Base-by-base conservation (phyloP, 228 moss, liverwort and hornwort genomes). In the Sphagnum fallax region DNA sequence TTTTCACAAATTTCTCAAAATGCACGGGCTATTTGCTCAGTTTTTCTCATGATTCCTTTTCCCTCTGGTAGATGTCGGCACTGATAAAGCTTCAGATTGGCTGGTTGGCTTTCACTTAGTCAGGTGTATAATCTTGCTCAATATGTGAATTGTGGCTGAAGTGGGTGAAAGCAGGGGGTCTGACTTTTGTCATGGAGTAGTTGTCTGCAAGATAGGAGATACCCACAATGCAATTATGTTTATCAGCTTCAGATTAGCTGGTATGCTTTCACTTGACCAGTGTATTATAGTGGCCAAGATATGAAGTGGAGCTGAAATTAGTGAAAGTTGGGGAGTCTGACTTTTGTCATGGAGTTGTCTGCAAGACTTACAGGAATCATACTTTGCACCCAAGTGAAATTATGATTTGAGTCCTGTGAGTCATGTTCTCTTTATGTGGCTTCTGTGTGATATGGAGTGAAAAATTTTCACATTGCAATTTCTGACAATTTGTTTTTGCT, bases 111-210 rank as follows among this genome's bases (percentile, higher is more conserved):
- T 89, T 85, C 76, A 83, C 89, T 88, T 81, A 82, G 90, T 90
- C 90, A 89, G 90, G 92, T 95, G 92, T 95, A 95, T 82, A 90
- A 79, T 92, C 87, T 77, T 78, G 83, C 87, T 87, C 83, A 76
- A 78, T 83, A 81, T 52, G 74, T 76, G 74, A 76, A 72, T 50
- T 67, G 59, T 83, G 83, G 87, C 87, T 87, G 87, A 87, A 80
- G 83, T 87, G 80, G 77, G 79, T 83, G 81, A 83, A 83, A 74
- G 78, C 76, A 74, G 81, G 83, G 87, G 83, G 74, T 78, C 83
- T 83, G 83, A 80, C 87, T 78, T 83, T 78, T 75, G 74, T 65
- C 53, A 55, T 75, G 69, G 72, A 74, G 65, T 76, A 57, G 83
- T 83, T 87, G 83, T 87, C 83, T 76, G 87, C 83, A 87, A 87